Evolutionary conservation across 192 early-diverging fungal species (phyloP), one percentile per base, ranked within the genome.

Genomic region (Podochytrium sp.): DNA sequence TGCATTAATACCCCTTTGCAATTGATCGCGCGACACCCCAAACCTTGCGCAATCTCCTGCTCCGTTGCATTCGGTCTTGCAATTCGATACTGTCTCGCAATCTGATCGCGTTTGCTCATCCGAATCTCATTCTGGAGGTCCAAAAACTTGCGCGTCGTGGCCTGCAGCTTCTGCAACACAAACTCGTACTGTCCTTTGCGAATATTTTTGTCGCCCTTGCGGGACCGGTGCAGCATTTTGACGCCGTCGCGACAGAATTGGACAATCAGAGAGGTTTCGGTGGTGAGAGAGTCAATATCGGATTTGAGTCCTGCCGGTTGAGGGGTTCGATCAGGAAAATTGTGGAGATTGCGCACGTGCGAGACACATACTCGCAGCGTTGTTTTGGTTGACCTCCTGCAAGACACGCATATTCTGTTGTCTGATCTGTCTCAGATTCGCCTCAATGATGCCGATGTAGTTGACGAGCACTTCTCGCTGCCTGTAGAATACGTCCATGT

Each of bases 61-160:
- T 75, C 64, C 20, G 25, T 40, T 18, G 74, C 74, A 43, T 75
- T 52, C 37, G 74, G 74, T 39, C 34, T 75, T 29, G 64, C 74
- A 38, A 75, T 75, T 0, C 65, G 0, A 32, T 75, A 75, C 53
- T 75, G 64, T 4, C 74, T 47, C 41, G 74, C 74, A 75, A 75
- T 66, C 39, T 67, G 74, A 33, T 65, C 74, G 2, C 64, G 63
- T 40, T 56, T 43, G 55, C 27, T 34, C 43, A 58, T 10, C 42
- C 55, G 56, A 35, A 75, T 63, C 50, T 75, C 64, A 55, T 55
- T 59, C 51, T 75, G 47, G 29, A 75, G 64, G 16, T 39, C 12
- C 20, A 65, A 32, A 41, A 67, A 75, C 30, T 14, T 56, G 29
- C 53, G 30, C 18, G 66, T 55, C 2, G 35, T 30, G 7, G 43